Evolutionary conservation across 768 basidiomycete species (phyloP).

Genomic region (Agrocybe chaxingu): DNA sequence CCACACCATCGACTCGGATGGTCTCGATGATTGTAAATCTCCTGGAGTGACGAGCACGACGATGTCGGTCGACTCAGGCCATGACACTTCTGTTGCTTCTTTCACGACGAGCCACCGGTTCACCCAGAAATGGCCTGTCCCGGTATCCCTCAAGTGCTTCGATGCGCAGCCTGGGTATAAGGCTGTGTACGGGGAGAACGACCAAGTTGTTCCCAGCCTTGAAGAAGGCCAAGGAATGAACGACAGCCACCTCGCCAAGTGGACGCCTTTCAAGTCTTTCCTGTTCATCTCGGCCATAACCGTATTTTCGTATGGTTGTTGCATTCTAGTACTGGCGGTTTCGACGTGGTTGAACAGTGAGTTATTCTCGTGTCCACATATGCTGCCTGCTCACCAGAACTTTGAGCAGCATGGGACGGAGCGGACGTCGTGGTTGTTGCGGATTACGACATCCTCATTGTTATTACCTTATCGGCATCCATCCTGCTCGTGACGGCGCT

Average conservation of each 20-base stretch:
- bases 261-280: slow-evolving; percentile 65
- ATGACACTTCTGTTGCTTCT: slow-evolving; percentile 24
- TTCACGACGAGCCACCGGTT: slow-evolving; percentile 39
- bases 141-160: slow-evolving; percentile 26
- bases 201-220: slow-evolving; percentile 22
- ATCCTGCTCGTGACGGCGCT: slow-evolving; percentile 56
- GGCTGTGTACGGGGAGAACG: slow-evolving; percentile 1
- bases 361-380: slow-evolving; percentile 14
- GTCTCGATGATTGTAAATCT: no score
- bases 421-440: slow-evolving; percentile 64
- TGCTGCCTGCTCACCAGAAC: not conserved
- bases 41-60: not conserved
- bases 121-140: slow-evolving; percentile 51
- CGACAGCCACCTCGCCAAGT: slow-evolving; percentile 38
- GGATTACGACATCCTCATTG: slow-evolving; percentile 50
- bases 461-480: slow-evolving; percentile 56
- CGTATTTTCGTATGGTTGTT: slow-evolving; percentile 53
- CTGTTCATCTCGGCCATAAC: slow-evolving; percentile 51
- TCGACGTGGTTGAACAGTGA: slow-evolving; percentile 59
- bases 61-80: slow-evolving; percentile 24
- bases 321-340: slow-evolving; percentile 47
- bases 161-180: slow-evolving; percentile 8
- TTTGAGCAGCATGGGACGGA: slow-evolving; percentile 46
- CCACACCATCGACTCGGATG: no score
- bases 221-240: slow-evolving; percentile 31